Conservation (phyloP, 2,329 filamentous ascomycete genomes). For the Ascochyta lentis region DNA sequence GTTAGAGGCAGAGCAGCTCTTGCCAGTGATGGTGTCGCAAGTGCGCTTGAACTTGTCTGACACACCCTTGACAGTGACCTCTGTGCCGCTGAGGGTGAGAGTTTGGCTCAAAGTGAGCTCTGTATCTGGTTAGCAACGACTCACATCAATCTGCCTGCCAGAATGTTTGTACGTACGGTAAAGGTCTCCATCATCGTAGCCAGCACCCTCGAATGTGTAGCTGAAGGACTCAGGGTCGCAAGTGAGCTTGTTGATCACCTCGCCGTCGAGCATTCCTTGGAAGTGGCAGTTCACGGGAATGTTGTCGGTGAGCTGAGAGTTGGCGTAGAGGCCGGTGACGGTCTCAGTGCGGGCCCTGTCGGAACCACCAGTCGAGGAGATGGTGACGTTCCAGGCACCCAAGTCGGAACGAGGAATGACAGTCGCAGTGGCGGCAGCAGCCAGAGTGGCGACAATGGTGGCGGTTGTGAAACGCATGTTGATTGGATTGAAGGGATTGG, state of each 20-base stretch:
- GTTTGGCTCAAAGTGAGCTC: conserved; percentile 3
- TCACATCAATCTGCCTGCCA: no score
- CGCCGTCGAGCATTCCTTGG: not conserved
- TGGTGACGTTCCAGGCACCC: not conserved
- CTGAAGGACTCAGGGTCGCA: not conserved
- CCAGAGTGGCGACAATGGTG: not conserved
- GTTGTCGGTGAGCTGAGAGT: not conserved
- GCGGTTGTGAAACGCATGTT: not conserved
- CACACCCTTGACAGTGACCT: not conserved
- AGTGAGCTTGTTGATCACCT: not conserved
- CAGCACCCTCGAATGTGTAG: not conserved
- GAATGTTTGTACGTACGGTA: no score
- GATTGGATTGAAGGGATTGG: no score
- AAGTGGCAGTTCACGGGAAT: not conserved
- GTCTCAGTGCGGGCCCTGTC: not conserved
- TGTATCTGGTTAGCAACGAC: not conserved
- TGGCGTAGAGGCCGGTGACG: conserved; percentile 1
- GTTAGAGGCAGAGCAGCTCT: not conserved
- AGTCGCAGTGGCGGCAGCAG: not conserved
- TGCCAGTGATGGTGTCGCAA: not conserved
- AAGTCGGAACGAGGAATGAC: not conserved
- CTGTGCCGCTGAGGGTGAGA: not conserved
- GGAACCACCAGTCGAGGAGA: not conserved
- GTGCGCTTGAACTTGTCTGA: not conserved
- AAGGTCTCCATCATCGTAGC: not conserved